These are phyloP conservation scores for Coniochaeta hoffmannii DNA, from an alignment of 2,329 filamentous ascomycete genomes.

Conservation along the genomic window DNA sequence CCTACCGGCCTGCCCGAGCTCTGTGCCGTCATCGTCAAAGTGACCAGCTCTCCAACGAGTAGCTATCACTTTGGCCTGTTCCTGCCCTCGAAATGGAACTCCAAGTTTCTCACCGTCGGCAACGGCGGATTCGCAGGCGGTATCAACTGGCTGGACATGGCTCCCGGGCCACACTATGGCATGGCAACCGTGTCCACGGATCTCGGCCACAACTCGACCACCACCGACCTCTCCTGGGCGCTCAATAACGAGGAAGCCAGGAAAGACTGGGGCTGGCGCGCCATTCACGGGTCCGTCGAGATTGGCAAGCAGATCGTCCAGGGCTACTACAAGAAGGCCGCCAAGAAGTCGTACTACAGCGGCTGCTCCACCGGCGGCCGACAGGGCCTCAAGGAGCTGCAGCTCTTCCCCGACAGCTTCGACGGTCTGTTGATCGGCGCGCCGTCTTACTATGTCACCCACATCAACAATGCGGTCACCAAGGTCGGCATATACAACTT, in stretches of 20 bases:
- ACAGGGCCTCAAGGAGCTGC: slow-evolving; percentile 46
- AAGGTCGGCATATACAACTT: slow-evolving; percentile 39
- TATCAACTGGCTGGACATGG: slow-evolving; percentile 23
- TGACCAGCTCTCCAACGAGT: slow-evolving; percentile 22
- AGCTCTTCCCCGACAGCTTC: slow-evolving; percentile 46
- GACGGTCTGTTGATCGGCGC: slow-evolving; percentile 46
- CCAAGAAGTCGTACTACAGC: slow-evolving; percentile 41
- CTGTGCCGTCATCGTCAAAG: slow-evolving; percentile 28
- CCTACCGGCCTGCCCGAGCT: slow-evolving; percentile 28
- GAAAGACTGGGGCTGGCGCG: slow-evolving; percentile 32
- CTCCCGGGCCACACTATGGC: slow-evolving; percentile 23
- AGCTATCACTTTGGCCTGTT: slow-evolving; percentile 30
- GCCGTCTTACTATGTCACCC: slow-evolving; percentile 42
- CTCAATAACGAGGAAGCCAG: slow-evolving; percentile 25
- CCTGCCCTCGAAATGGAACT: slow-evolving; percentile 28
- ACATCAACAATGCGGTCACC: slow-evolving; percentile 34
- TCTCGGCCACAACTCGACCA: slow-evolving; percentile 30
- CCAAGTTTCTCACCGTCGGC: slow-evolving; percentile 26
- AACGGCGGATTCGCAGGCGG: slow-evolving; percentile 30
- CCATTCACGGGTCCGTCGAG: slow-evolving; percentile 41
- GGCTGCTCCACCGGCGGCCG: slow-evolving; percentile 53
- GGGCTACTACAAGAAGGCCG: slow-evolving; percentile 38
- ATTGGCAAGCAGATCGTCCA: slow-evolving; percentile 39
- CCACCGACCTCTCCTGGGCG: slow-evolving; percentile 28
- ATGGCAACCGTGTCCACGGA: slow-evolving; percentile 36